Percentiles rank a stretch among this genome's conserved stretches.
These are phyloP conservation scores for Candida pseudofarinosa DNA, from an alignment of 805 yeast genomes.

Conservation along the genomic window DNA sequence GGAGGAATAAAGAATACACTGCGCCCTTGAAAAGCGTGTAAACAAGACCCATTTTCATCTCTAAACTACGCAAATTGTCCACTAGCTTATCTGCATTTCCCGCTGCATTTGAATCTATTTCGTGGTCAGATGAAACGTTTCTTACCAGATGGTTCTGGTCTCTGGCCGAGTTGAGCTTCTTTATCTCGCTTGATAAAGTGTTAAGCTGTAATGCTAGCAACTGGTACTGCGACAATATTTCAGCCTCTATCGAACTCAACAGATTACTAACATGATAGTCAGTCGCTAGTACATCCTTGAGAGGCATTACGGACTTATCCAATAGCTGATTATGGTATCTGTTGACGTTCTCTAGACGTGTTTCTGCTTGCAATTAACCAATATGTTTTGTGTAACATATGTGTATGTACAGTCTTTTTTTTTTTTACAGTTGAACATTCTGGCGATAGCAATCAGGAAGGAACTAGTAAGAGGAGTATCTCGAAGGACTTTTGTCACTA, in stretches of 20 bases:
- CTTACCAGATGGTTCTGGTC: background rate
- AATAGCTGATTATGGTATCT: background rate
- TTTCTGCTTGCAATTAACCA: too few species aligned
- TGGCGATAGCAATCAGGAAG: background rate
- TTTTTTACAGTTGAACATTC: too few species aligned
- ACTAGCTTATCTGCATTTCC: conserved; percentile 28
- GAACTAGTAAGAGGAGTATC: background rate
- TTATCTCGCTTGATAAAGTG: conserved; percentile 29
- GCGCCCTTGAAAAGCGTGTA: conserved; percentile 67
- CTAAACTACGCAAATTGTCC: conserved; percentile 55
- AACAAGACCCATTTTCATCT: conserved; percentile 59
- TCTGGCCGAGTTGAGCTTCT: conserved; percentile 18
- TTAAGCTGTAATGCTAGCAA: conserved; percentile 29
- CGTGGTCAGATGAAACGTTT: conserved; percentile 5
- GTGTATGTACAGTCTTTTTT: background rate
- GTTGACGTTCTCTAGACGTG: background rate
- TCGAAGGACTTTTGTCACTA: background rate
- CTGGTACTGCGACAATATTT: conserved; percentile 37
- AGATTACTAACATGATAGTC: conserved; percentile 15
- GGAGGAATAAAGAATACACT: conserved; percentile 60
- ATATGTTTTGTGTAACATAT: background rate
- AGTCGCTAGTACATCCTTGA: conserved; percentile 13
- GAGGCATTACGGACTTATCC: conserved; percentile 6
- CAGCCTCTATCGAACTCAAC: conserved; percentile 27
- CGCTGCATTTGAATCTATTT: conserved; percentile 2